Evolutionary conservation across 2,329 filamentous ascomycete genomes (phyloP).

Genomic region (Trichothecium roseum): DNA sequence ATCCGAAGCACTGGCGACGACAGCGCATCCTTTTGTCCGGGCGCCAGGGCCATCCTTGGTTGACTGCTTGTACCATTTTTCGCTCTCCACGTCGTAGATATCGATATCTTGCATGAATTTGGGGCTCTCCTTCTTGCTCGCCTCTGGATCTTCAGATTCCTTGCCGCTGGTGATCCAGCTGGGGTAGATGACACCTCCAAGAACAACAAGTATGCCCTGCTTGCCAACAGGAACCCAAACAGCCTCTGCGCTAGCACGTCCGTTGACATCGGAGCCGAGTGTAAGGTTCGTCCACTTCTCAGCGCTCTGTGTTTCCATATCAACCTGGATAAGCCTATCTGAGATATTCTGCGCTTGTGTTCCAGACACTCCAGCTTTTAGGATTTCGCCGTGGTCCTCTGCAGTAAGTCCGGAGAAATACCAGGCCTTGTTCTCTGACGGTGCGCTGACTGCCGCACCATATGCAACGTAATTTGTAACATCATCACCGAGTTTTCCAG

Average conservation of each 20-base stretch:
- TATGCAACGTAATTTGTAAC: constrained; percentile 54
- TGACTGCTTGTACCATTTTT: constrained; percentile 59
- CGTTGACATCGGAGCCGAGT: constrained; percentile 35
- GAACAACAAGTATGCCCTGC: constrained; percentile 64
- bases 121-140: constrained; percentile 49
- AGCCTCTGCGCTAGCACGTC: constrained; percentile 52
- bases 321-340: constrained; percentile 47
- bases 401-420: constrained; percentile 56
- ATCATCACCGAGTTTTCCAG: constrained; percentile 25
- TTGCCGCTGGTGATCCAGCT: constrained; percentile 26
- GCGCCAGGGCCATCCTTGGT: constrained; percentile 50
- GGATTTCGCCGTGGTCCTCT: too few species aligned
- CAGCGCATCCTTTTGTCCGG: constrained; percentile 59
- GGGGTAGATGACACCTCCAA: constrained; percentile 63
- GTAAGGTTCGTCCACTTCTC: constrained; percentile 49
- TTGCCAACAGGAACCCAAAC: constrained; percentile 71
- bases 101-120: constrained; percentile 63
- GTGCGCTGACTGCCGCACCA: constrained; percentile 52
- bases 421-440: constrained; percentile 61
- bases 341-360: constrained; percentile 29
- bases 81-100: constrained; percentile 63
- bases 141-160: constrained; percentile 16
- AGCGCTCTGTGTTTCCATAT: constrained; percentile 40
- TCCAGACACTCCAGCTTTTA: too few species aligned
- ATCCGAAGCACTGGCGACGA: constrained; percentile 61